Base-by-base conservation (phyloP, 179 eudicot genomes). In the Carnegiea gigantea region DNA sequence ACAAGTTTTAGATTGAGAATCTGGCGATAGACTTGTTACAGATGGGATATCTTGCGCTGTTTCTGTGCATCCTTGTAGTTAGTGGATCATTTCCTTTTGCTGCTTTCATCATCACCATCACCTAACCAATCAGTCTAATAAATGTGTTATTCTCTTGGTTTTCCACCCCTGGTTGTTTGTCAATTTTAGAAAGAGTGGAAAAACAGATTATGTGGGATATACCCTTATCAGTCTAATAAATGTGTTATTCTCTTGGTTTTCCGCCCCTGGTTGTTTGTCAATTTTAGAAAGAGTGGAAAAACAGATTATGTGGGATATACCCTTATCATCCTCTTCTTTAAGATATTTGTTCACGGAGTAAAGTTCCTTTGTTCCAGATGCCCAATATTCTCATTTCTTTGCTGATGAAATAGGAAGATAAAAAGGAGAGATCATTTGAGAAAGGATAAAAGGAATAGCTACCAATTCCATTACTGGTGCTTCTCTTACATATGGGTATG, bases 351-450 rank as follows among this genome's bases (percentile, higher is more conserved):
- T 70, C 77, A 75, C 28, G 81, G 78, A 78, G 73, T 75, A 53
- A 81, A 44, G 68, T 78, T 79, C 2, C 17, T 57, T 64, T 40
- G 44, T 40, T 40, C 44, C 44, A 40, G 8, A 51, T 67, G 57
- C 84, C 75, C 74, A 73, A 77, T 82, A 67, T 64, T 75, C 81
- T 73, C 85, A 79, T 82, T 82, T 38, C 67, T 70, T n/a, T 82
- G 79, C 62, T 74, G 78, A 79, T 40, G 49, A 74, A 72, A 26
- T 49, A 57, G 62, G 65, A 83, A 83, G 77, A 83, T 26, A 65
- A 9, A 65, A 73, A 51, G 36, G 78, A 78, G 44, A 30, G 28
- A 80, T 75, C 68, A 76, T 44, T 65, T 40, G 71, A 49, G 44
- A 65, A 80, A 80, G 71, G 71, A n/a, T 43, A 73, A 65, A 65